These are phyloP conservation scores for Salix caprea DNA, from an alignment of 345 rosid genomes.

Conservation along the genomic window DNA sequence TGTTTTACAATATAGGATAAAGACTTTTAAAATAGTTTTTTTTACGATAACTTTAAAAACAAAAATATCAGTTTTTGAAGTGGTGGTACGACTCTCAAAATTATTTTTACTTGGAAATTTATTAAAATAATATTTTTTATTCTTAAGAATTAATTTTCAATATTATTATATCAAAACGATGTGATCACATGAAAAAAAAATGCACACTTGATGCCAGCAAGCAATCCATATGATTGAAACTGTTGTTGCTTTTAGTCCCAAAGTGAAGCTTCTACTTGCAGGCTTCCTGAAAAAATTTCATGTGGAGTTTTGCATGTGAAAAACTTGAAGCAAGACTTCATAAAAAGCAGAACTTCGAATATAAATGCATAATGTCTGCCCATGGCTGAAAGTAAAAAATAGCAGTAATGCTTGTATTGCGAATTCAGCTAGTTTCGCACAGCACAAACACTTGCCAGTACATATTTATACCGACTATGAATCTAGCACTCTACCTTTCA, in stretches of 20 bases:
- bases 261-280: not conserved
- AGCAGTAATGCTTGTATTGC: not conserved
- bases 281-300: not conserved
- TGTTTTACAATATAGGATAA: too few relatives aligned
- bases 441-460: not conserved
- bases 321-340: not conserved
- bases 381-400: not conserved
- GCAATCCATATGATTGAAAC: not conserved
- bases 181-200: too few relatives aligned
- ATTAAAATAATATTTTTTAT: too few relatives aligned
- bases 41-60: too few relatives aligned
- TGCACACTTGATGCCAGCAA: not conserved
- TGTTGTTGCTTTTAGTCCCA: not conserved
- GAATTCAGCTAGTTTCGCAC: not conserved
- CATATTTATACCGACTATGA: not conserved
- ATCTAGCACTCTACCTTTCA: not conserved
- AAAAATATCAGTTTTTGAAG: not conserved
- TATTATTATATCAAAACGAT: too few relatives aligned
- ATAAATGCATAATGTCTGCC: not conserved
- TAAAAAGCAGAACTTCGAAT: not conserved
- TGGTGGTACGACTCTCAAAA: too few relatives aligned
- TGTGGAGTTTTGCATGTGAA: not conserved
- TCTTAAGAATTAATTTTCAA: too few relatives aligned
- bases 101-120: too few relatives aligned
- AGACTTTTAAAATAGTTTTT: too few relatives aligned